Base-by-base conservation (phyloP, 2,329 filamentous ascomycete genomes). In the Ascochyta lentis region DNA sequence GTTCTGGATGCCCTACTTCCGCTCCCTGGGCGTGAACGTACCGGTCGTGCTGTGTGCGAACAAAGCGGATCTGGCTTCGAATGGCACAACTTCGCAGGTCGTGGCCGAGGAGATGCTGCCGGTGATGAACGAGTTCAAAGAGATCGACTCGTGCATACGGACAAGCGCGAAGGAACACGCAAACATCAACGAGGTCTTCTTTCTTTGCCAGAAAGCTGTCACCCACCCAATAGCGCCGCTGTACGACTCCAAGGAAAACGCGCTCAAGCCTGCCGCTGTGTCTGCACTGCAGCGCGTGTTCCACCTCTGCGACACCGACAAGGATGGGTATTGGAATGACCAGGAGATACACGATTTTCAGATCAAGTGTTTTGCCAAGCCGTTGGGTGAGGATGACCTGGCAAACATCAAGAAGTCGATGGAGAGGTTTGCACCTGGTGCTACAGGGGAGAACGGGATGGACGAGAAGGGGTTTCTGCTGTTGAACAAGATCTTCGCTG, bases 1-100 rank as follows among this genome's bases (percentile, higher is more conserved):
- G 41, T 99, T 98, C 77, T 99, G 95, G 95, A 90, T 99, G 85
- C 95, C 95, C 10, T 96, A 97, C 77, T 98, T 99, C 72, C 90
- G 95, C 58, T 96, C 93, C 4, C 85, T 99, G 35, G 95, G 95
- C n/a, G 95, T 99, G 72, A 99, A 99, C 73, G 92, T 99, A 16
- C 95, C 95, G 0, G 95, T 99, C 10, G 93, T 99, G 40, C 81
- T 99, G 53, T 98, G 95, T 71, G 92, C 95, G 71, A 98, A 98
- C 81, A 99, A 99, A 77, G 91, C 92, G n/a, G 95, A 99, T 69
- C 81, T 97, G 49, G 86, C 87, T 3, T 85, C 84, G 3, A 88
- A 90, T 65, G 88, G 86, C 38, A 90, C 84, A 56, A 92, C 91
- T 8, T 84, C 91, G 0, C 91, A 96, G 73, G 89, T 96, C 8